Percentiles rank a stretch among this genome's conserved stretches.
Evolutionary conservation across 2,329 filamentous ascomycete genomes (phyloP).

Genomic region (Monilinia fructigena): DNA sequence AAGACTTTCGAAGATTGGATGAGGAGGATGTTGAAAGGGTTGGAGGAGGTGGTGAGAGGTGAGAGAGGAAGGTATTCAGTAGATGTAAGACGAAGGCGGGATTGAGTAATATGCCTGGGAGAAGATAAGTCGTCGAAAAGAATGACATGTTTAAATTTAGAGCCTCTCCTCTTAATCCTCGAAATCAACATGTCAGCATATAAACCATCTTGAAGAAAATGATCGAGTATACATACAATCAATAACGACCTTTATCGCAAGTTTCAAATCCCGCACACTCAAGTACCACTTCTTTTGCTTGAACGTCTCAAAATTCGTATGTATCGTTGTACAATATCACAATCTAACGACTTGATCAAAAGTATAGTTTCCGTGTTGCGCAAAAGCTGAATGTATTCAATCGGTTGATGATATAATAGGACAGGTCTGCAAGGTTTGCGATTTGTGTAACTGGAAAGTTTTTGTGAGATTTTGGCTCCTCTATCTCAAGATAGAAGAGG

Average conservation of each 20-base stretch:
- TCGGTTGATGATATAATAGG: background rate
- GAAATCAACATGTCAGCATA: slow-evolving; percentile 18
- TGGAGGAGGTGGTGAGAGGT: slow-evolving; percentile 38
- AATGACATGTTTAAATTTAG: slow-evolving; percentile 31
- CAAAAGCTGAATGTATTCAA: background rate
- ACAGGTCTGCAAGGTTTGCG: slow-evolving; percentile 10
- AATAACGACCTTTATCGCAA: background rate
- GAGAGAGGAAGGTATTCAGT: slow-evolving; percentile 43
- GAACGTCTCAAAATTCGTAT: background rate
- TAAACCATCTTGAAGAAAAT: background rate
- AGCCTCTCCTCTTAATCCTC: background rate
- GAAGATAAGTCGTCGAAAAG: slow-evolving; percentile 36
- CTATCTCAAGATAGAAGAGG: background rate
- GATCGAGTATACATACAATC: slow-evolving; percentile 2
- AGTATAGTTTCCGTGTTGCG: slow-evolving; percentile 3
- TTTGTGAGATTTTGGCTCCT: slow-evolving; percentile 3
- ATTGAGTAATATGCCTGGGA: slow-evolving; percentile 44
- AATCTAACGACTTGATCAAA: background rate
- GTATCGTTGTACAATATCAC: slow-evolving; percentile 2
- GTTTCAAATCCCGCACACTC: background rate
- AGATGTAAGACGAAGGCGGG: slow-evolving; percentile 43
- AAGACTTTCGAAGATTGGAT: slow-evolving; percentile 37
- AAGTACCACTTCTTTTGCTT: background rate
- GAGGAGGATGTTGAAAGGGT: slow-evolving; percentile 36
- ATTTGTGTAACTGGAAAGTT: background rate